These are phyloP conservation scores for Leccinum solheimii DNA, from an alignment of 1,284 basidiomycete species.

Conservation along the genomic window DNA sequence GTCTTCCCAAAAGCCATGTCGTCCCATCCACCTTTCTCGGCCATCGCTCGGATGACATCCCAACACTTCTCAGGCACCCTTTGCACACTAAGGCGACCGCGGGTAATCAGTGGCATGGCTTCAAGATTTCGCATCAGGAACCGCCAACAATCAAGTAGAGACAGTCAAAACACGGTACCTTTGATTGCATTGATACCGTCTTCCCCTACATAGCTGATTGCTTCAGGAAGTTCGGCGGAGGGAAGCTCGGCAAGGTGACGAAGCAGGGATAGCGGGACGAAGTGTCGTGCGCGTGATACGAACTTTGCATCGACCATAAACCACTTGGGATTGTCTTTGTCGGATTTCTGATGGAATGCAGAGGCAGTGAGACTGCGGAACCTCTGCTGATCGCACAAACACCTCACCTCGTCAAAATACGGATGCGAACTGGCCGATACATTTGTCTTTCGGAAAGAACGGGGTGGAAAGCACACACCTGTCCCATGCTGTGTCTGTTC, in stretches of 20 bases:
- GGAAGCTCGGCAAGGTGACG: conserved; percentile 56
- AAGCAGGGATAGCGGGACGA: conserved; percentile 79
- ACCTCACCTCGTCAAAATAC: conserved; percentile 79
- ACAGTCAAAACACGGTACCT: conserved; percentile 39
- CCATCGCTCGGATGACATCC: conserved; percentile 64
- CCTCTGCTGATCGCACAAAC: conserved; percentile 7
- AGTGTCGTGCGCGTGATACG: conserved; percentile 63
- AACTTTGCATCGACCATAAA: conserved; percentile 90
- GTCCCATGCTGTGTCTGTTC: conserved; percentile 86
- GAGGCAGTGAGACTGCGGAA: conserved; percentile 7
- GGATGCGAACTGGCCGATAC: conserved; percentile 64
- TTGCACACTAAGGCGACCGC: conserved; percentile 88
- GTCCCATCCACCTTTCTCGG: conserved; percentile 74
- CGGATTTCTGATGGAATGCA: conserved; percentile 60
- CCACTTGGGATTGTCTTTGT: conserved; percentile 81
- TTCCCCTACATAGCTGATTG: conserved; percentile 62
- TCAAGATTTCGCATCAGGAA: conserved; percentile 13
- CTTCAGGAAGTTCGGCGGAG: conserved; percentile 43
- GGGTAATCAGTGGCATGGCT: conserved; percentile 81
- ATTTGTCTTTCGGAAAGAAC: conserved; percentile 8
- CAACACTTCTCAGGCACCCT: conserved; percentile 73
- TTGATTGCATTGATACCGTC: conserved; percentile 62
- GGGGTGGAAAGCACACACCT: conserved; percentile 46
- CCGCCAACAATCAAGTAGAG: not conserved
- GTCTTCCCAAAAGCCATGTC: conserved; percentile 41